Evolutionary conservation across 352 stramenopile species (phyloP), one percentile per base, ranked within the genome.

Genomic region (Globisporangium cederbergense): DNA sequence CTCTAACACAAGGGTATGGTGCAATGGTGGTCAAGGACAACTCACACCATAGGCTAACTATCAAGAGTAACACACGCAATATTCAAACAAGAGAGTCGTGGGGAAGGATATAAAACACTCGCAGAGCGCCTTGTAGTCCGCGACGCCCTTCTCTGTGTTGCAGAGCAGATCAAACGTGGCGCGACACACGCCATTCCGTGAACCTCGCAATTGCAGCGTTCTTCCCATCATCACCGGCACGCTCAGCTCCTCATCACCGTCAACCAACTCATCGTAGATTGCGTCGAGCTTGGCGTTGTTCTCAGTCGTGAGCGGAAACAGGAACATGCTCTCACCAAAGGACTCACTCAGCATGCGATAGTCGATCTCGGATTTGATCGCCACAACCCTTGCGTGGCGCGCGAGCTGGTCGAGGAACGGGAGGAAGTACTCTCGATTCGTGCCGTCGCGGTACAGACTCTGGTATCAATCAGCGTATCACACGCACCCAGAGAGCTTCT

Each of bases 371-470:
- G 82, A 93, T 34, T 81, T 68, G 51, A 96, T 86, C 55, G 81
- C 58, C 28, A 96, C 71, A 9, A 93, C 75, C 50, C 73, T 78
- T 9, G 93, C 98, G 74, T 98, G 91, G 25, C 78, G 74, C 38
- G 95, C 63, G n/a, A 99, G 75, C 62, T 98, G 75, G 56, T 98
- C 84, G 43, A 99, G 84, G 74, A 99, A 99, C n/a, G 95, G 96
- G 52, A 98, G 52, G 73, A 99, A 99, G 67, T 98, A 98, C 53
- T 97, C 88, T 62, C 93, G 77, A 78, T 99, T 98, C 43, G 98
- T 86, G 49, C 96, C 97, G 59, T 97, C 89, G 67, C 97, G 81
- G 76, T 99, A 99, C 55, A 99, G 76, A 56, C 97, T 82, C 70
- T 89, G 66, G 0, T 77, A 80, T 65, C 66, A 36, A 16, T 34